Evolutionary conservation across 2,329 filamentous ascomycete species (phyloP).

Genomic region (Paecilomyces sp.): DNA sequence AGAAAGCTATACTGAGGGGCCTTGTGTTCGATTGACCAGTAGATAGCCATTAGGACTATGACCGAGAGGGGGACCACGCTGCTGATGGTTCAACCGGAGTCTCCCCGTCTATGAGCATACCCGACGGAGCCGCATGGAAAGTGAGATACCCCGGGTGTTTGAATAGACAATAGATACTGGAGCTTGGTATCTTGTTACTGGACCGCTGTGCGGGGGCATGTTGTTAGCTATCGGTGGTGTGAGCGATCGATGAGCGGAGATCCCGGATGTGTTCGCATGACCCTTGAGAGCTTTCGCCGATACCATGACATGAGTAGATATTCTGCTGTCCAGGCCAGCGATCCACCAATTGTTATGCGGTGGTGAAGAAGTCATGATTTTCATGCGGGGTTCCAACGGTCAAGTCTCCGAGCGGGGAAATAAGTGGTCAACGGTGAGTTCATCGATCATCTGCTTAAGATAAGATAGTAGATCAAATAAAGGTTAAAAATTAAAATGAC

Average conservation of each 20-base stretch:
- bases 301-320: background rate
- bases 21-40: background rate
- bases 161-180: background rate
- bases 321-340: background rate
- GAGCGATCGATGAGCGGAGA: background rate
- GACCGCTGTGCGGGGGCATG: background rate
- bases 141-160: background rate
- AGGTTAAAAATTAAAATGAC: no score
- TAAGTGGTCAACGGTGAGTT: background rate
- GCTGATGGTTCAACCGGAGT: background rate
- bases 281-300: background rate
- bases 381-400: background rate
- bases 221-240: background rate
- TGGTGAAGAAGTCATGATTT: background rate
- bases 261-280: background rate
- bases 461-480: background rate
- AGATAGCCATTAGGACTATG: background rate
- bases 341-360: background rate
- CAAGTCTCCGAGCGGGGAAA: background rate
- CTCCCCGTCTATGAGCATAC: background rate
- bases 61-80: background rate
- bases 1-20: background rate
- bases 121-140: background rate
- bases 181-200: background rate
- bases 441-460: background rate